phyloP scores from a whole-genome alignment of 2,329 filamentous ascomycete species.

The Tolypocladium tundrense region DNA sequence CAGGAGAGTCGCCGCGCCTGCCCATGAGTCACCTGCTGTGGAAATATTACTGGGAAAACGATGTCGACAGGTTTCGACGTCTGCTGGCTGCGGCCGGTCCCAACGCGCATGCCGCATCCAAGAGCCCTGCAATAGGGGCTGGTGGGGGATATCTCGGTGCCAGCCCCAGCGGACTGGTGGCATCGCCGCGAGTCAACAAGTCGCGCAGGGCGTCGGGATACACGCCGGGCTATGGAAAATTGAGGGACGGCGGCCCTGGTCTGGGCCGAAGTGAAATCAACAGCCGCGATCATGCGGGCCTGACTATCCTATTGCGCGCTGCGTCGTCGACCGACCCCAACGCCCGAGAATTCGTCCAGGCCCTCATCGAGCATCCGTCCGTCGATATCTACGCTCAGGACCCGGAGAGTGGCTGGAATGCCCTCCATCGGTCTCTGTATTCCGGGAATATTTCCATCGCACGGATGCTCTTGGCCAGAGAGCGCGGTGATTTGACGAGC shows the following conservation, averaged over 20 bases:
- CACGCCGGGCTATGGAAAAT: constrained; percentile 29
- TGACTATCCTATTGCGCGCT: constrained; percentile 77
- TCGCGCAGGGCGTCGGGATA: constrained; percentile 42
- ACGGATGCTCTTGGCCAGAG: constrained; percentile 68
- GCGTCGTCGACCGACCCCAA: constrained; percentile 63
- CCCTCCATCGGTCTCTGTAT: constrained; percentile 83
- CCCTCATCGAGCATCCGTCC: constrained; percentile 70
- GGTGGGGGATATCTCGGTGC: constrained; percentile 20
- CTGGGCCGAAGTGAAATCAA: constrained; percentile 64
- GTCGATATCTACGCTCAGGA: constrained; percentile 84
- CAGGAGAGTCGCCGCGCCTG: constrained; percentile 19
- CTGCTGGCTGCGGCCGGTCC: constrained; percentile 65
- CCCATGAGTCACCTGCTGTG: constrained; percentile 94
- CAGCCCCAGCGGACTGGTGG: constrained; percentile 30
- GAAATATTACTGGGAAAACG: constrained; percentile 95
- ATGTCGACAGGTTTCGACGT: constrained; percentile 90
- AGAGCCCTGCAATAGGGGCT: constrained; percentile 37
- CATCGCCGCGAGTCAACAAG: constrained; percentile 42
- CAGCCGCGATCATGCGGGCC: constrained; percentile 67
- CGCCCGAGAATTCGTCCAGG: constrained; percentile 64
- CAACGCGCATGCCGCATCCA: constrained; percentile 42
- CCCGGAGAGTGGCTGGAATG: constrained; percentile 89
- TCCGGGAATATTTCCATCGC: constrained; percentile 82
- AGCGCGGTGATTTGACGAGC: constrained; percentile 53
- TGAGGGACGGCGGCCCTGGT: constrained; percentile 32